Conservation (phyloP, 1,284 basidiomycete genomes). For the Chiua sp. region DNA sequence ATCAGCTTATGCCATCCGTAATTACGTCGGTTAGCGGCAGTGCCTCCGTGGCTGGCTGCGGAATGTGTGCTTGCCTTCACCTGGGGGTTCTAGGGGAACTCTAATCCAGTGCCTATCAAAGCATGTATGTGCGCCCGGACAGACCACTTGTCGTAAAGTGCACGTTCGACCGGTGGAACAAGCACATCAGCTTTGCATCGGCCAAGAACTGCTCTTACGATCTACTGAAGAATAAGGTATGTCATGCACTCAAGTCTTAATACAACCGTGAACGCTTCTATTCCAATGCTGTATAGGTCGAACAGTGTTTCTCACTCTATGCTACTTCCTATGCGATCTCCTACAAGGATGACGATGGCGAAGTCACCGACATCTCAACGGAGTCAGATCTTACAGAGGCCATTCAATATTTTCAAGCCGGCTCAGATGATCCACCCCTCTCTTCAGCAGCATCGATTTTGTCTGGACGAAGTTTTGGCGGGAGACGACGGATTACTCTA, state of each 20-base stretch:
- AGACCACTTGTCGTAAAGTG: constrained; percentile 79
- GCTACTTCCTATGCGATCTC: constrained; percentile 71
- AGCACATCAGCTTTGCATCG: constrained; percentile 78
- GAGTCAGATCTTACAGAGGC: constrained; percentile 85
- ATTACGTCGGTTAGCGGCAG: background rate
- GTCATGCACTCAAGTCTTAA: constrained; percentile 12
- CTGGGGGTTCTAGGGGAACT: background rate
- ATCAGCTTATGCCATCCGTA: constrained; percentile 4
- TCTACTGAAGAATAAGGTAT: constrained; percentile 70
- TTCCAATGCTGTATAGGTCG: constrained; percentile 56
- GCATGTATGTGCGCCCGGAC: constrained; percentile 55
- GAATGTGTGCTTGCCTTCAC: constrained; percentile 18
- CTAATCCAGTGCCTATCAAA: constrained; percentile 10
- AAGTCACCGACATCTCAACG: constrained; percentile 67
- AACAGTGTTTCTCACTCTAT: constrained; percentile 81
- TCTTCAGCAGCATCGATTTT: constrained; percentile 77
- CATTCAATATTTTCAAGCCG: constrained; percentile 81
- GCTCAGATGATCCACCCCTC: constrained; percentile 66
- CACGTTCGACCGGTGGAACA: constrained; percentile 73
- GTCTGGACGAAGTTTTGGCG: constrained; percentile 71
- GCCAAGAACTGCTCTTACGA: constrained; percentile 79
- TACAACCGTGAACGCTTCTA: background rate
- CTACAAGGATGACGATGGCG: constrained; percentile 89
- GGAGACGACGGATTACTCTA: constrained; percentile 76
- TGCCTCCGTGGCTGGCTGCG: constrained; percentile 21